Base-by-base conservation (phyloP, 2,329 filamentous ascomycete genomes). In the Lachnellula hyalina region DNA sequence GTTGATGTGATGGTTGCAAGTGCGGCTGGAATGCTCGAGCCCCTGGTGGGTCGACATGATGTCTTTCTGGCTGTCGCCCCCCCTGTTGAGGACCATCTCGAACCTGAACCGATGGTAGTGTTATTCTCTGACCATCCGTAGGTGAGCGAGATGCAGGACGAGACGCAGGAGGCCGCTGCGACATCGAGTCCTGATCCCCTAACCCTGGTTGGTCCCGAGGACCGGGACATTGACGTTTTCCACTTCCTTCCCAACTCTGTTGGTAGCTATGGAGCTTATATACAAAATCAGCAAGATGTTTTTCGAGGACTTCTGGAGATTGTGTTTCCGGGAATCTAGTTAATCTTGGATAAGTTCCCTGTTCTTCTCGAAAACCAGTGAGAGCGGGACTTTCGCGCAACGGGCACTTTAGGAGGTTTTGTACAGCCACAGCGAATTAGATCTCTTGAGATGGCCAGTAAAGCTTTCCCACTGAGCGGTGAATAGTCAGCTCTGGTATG, bases 171-270 rank as follows among this genome's bases (percentile, higher is more conserved):
- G 75, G 77, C 74, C 76, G 78, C 76, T 83, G 80, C 75, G 81
- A 84, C 83, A 85, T 85, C 75, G 80, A 78, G 75, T 74, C 74
- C 78, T 77, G 76, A 73, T 81, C 79, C 76, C 80, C 78, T 77
- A 72, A 74, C 71, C 73, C 71, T 72, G 72, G 73, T 69, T 73
- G 72, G 73, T 73, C 75, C 71, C 71, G 72, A 73, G 72, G 74
- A 74, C 74, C 75, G 71, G 75, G 72, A 79, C 82, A 85, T 85
- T 77, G 81, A 82, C 75, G 64, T 66, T 67, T 64, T 55, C 63
- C 66, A 64, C 65, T 68, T 49, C 59, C 66, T 60, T 70, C 65
- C 67, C 66, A 67, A 63, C 62, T 67, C 62, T 68, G 61, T 61
- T 68, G 67, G 55, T 65, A 68, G 61, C 66, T 64, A 44, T 66